Evolutionary conservation across 208 protist genomes (phyloP).

Genomic region (Crithidia fasciculata): DNA sequence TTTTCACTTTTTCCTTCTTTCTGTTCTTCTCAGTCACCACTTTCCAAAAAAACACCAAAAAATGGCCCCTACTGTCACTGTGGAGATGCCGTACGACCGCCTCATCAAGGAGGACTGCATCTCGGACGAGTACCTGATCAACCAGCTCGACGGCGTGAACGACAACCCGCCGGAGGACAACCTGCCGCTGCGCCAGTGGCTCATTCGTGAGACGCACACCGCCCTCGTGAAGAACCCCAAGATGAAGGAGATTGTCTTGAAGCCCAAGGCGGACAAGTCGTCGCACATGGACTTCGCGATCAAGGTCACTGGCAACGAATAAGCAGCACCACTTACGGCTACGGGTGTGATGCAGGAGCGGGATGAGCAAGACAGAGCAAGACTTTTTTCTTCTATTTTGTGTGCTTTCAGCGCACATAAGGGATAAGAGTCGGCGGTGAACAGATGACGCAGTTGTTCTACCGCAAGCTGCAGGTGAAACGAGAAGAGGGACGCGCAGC

Average conservation of each 20-base stretch:
- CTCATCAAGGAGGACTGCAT: slow-evolving; percentile 51
- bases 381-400: slow-evolving; percentile 13
- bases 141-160: slow-evolving; percentile 69
- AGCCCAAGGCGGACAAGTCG: slow-evolving; percentile 60
- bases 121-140: slow-evolving; percentile 67
- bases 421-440: too few relatives aligned
- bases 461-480: too few relatives aligned
- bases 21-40: neutral
- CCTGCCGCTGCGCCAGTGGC: slow-evolving; percentile 78
- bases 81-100: slow-evolving; percentile 60
- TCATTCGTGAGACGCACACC: slow-evolving; percentile 58
- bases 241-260: slow-evolving; percentile 48
- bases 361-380: slow-evolving; percentile 1
- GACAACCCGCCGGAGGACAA: slow-evolving; percentile 76
- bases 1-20: neutral
- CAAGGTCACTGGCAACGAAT: slow-evolving; percentile 33
- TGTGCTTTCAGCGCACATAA: neutral
- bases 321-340: neutral
- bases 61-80: slow-evolving; percentile 40
- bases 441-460: too few relatives aligned
- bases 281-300: slow-evolving; percentile 53
- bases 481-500: too few relatives aligned
- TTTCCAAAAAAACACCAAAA: neutral
- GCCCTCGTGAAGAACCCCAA: slow-evolving; percentile 60
- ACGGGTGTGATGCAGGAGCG: too few relatives aligned